These are phyloP conservation scores for Phaeoacremonium minimum DNA, from an alignment of 2,329 filamentous ascomycete genomes.

Conservation along the genomic window DNA sequence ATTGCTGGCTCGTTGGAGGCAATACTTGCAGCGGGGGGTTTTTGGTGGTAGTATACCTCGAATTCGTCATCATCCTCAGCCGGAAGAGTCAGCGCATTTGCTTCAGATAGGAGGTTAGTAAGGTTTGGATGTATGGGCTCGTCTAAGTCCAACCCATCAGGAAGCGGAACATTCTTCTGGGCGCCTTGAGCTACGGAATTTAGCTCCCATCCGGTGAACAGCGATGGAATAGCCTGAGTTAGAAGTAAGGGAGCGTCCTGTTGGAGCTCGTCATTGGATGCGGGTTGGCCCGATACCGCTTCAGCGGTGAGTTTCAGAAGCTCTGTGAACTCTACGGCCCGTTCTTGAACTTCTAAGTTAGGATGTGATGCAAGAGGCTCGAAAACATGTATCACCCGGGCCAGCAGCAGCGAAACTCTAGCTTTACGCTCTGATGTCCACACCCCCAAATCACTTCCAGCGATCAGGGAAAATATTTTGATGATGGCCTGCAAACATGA, in stretches of 20 bases:
- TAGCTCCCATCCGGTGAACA: constrained; percentile 83
- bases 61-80: constrained; percentile 62
- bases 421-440: constrained; percentile 76
- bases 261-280: constrained; percentile 44
- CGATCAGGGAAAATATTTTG: constrained; percentile 76
- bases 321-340: constrained; percentile 88
- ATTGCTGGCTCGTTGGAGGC: constrained; percentile 52
- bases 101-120: constrained; percentile 58
- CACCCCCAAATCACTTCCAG: constrained; percentile 56
- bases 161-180: constrained; percentile 80
- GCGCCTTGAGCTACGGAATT: constrained; percentile 85
- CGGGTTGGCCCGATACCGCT: constrained; percentile 64
- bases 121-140: constrained; percentile 77
- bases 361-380: constrained; percentile 79
- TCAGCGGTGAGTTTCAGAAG: constrained; percentile 83
- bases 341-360: constrained; percentile 89
- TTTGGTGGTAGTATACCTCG: constrained; percentile 60
- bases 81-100: constrained; percentile 43
- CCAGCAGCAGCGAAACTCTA: constrained; percentile 71
- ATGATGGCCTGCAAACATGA: constrained; percentile 79
- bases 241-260: constrained; percentile 77
- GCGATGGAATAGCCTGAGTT: constrained; percentile 82
- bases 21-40: constrained; percentile 44
- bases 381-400: constrained; percentile 75
- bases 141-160: constrained; percentile 72